Base-by-base conservation (phyloP, 1,284 basidiomycete genomes). In the Leccinum cinnamomeum region DNA sequence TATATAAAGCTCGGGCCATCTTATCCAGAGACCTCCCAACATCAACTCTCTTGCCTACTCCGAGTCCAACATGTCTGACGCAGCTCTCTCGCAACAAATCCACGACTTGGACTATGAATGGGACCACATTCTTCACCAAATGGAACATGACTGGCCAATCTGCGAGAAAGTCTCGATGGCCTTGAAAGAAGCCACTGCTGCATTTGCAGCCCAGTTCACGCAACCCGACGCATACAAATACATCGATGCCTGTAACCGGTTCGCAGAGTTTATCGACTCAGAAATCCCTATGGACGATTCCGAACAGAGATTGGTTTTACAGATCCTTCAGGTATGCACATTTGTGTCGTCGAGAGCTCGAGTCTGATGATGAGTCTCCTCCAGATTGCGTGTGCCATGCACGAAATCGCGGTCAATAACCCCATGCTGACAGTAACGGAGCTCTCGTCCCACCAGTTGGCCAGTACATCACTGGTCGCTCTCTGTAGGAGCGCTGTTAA, bases 341-440 rank as follows among this genome's bases (percentile, higher is more conserved):
- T 48, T 25, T 3, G 16, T 18, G 12, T 18, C 6, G 11, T 23
- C 5, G 56, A 37, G 28, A 11, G 33, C 18, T 8, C 2, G 10
- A 53, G 12, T 28, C 56, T 68, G 23, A 68, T 51, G 10, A 56
- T 7, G 37, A 39, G 7, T 20, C 55, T 23, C 18, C 6, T 56
- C 46, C 59, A 71, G 70, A 25, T 68, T 37, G 72, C 67, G 2
- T 66, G 59, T 54, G 70, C 65, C 5, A 63, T 71, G 70, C 69
- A 72, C 11, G 65, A 73, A 62, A 72, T 60, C 5, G 68, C 63
- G 6, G 10, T 73, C 53, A 70, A 63, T 2, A 64, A 70, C 11
- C 11, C 44, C 10, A 1, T 3, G 18, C 57, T 72, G 62, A 56
- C 67, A 23, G 7, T 5, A 3, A 1, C 33, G 1, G 30, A 72